Base-by-base conservation (phyloP, 306 rosid genomes). In the Sicyos baderoa region DNA sequence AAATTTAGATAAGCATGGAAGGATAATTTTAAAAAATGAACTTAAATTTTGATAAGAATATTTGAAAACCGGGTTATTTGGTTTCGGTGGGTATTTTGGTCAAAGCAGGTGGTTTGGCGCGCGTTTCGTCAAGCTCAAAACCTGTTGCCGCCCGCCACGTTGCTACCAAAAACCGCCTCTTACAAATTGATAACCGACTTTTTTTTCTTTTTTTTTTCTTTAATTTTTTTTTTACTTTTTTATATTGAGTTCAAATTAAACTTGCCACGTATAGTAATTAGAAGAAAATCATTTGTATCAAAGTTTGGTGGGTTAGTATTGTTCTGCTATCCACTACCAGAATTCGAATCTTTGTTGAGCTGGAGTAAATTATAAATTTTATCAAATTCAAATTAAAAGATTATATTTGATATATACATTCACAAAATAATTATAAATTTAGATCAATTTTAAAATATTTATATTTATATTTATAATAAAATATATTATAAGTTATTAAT, bases 111-210 rank as follows among this genome's bases (percentile, higher is more conserved):
- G 68, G 51, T 63, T 63, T 10, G 73, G 73, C 48, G 32, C 73
- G 27, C n/a, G 49, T 52, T 69, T 51, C 21, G 49, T 69, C 73
- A 69, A 29, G 7, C 9, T 1, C 8, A 5, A 70, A 70, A 70
- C 73, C 73, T 52, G 73, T 70, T 29, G 53, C 35, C 73, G 62
- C 61, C 73, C 73, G 61, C 73, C 73, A 69, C 73, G 61, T 69
- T 2, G 19, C 54, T 5, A 49, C 44, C 48, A 16, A 29, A 51
- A 32, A 70, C 73, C 48, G 50, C 6, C 9, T 54, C 16, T 3
- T 22, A 4, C 22, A 55, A 3, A 4, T 4, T 40, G 37, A 0
- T 18, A 54, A 29, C 63, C 45, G 9, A 5, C 7, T 60, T 1
- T 16, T 9, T 0, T n/a, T n/a, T 35, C 2, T 14, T 60, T 2